Evolutionary conservation across 345 rosid species (phyloP).

Genomic region (Sisymbrium altissimum): DNA sequence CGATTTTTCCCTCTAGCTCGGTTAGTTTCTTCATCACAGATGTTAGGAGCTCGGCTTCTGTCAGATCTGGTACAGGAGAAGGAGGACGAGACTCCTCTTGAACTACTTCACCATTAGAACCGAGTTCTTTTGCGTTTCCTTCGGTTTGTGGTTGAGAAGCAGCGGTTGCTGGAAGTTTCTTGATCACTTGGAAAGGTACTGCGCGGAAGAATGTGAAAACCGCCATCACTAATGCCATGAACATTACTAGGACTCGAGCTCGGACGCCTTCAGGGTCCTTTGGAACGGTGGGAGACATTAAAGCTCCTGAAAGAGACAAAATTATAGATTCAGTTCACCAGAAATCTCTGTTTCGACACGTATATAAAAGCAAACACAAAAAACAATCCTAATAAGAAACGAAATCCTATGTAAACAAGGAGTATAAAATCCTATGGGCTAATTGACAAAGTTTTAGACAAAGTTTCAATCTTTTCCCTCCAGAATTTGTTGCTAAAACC

Average conservation of each 20-base stretch:
- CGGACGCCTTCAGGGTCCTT: constrained; percentile 49
- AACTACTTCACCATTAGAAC: constrained; percentile 13
- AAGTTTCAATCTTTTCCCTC: constrained; percentile 4
- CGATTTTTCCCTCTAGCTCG: constrained; percentile 87
- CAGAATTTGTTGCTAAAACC: background rate
- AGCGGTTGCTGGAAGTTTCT: constrained; percentile 41
- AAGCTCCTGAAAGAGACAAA: constrained; percentile 15
- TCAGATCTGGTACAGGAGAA: constrained; percentile 57
- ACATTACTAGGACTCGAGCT: constrained; percentile 40
- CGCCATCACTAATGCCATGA: constrained; percentile 62
- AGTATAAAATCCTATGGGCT: no score
- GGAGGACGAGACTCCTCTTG: constrained; percentile 50
- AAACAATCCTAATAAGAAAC: background rate
- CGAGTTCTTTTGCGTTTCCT: constrained; percentile 37
- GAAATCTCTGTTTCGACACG: background rate
- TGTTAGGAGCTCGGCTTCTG: constrained; percentile 60
- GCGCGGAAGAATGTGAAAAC: constrained; percentile 50
- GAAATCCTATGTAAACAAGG: background rate
- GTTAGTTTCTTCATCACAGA: constrained; percentile 76
- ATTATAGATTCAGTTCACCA: background rate
- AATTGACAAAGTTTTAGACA: no score
- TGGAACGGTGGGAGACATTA: constrained; percentile 18
- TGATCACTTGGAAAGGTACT: constrained; percentile 40
- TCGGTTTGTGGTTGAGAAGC: constrained; percentile 26
- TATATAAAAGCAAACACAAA: background rate